Evolutionary conservation across 2,329 filamentous ascomycete species (phyloP).

Genomic region (Neophaeococcomyces mojaviensis): DNA sequence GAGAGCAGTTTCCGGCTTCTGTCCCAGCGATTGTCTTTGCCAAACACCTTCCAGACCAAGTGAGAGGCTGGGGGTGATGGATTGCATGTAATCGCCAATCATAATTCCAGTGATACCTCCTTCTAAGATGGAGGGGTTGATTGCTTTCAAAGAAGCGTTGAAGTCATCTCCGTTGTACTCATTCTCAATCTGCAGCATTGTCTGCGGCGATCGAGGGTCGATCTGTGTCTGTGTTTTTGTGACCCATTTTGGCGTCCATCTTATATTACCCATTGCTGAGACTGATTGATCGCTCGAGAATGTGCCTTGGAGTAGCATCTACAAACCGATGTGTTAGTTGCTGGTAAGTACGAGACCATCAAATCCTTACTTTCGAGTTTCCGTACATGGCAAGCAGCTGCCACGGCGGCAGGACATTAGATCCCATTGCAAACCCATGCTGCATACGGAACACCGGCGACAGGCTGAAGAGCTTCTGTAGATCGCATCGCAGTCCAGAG

Average conservation of each 20-base stretch:
- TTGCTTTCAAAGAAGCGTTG: slow-evolving; percentile 81
- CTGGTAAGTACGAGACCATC: slow-evolving; percentile 1
- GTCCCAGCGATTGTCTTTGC: slow-evolving; percentile 76
- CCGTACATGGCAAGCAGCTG: slow-evolving; percentile 91
- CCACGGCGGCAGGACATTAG: slow-evolving; percentile 84
- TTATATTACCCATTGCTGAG: slow-evolving; percentile 84
- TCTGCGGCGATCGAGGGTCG: slow-evolving; percentile 65
- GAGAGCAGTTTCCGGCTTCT: slow-evolving; percentile 82
- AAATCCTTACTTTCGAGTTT: slow-evolving; percentile 67
- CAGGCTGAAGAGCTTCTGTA: slow-evolving; percentile 94
- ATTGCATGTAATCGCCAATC: slow-evolving; percentile 92
- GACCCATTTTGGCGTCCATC: slow-evolving; percentile 72
- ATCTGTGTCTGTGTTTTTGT: slow-evolving; percentile 86
- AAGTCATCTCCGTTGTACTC: slow-evolving; percentile 94
- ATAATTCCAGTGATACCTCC: slow-evolving; percentile 91
- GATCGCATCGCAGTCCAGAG: slow-evolving; percentile 86
- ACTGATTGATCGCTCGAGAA: slow-evolving; percentile 87
- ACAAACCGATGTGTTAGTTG: slow-evolving; percentile 12
- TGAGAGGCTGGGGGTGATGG: slow-evolving; percentile 76
- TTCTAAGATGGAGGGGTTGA: slow-evolving; percentile 92
- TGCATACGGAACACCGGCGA: slow-evolving; percentile 93
- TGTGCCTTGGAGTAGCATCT: slow-evolving; percentile 95
- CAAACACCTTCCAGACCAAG: slow-evolving; percentile 88
- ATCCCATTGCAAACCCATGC: slow-evolving; percentile 90
- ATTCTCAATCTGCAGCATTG: slow-evolving; percentile 89